Base-by-base conservation (phyloP, 768 basidiomycete genomes). In the Leccinum fibrillosum region DNA sequence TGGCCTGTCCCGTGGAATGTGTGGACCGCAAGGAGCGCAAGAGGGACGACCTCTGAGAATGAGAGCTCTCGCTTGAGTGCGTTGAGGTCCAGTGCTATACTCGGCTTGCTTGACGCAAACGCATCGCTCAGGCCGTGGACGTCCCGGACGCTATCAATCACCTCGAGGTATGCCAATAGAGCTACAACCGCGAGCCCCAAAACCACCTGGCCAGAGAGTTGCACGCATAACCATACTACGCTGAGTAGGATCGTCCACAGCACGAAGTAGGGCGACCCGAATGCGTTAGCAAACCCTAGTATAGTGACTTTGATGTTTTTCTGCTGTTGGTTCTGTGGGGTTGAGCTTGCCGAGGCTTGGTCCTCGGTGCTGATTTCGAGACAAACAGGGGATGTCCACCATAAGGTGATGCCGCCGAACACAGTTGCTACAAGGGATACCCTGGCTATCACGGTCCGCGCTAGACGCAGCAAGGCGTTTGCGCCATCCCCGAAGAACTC, bases 1-100 rank as follows among this genome's bases (percentile, higher is more conserved):
- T 99, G 97, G 2, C 97, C 96, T 0, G 95, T 98, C 0, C 83
- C 78, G 69, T 90, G 91, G 79, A 95, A 98, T 8, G 82, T 72
- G 51, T 92, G 82, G 39, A 90, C 73, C 0, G 86, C 89, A 11
- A 97, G 77, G 8, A 98, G 80, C 1, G 88, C 88, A 13, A 98
- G 70, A 0, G 88, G 87, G 0, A 84, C 78, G 23, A 90, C 74
- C 58, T 95, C 91, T 7, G 81, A 74, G 71, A 95, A 91, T 8
- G 72, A 72, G 11, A 86, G 62, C 4, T 76, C 69, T 11, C 75
- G 75, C 25, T 66, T 64, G 8, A 68, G 64, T 13, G 67, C 39
- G 1, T 73, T 58, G 6, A 73, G 63, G 39, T 74, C 67, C n/a
- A 74, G 59, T 19, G 78, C 66, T 21, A 82, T 69, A 0, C 82